Percentiles rank a stretch among this genome's conserved stretches.
phyloP scores from a whole-genome alignment of 2,329 filamentous ascomycete species.

The Didymella glomerata region DNA sequence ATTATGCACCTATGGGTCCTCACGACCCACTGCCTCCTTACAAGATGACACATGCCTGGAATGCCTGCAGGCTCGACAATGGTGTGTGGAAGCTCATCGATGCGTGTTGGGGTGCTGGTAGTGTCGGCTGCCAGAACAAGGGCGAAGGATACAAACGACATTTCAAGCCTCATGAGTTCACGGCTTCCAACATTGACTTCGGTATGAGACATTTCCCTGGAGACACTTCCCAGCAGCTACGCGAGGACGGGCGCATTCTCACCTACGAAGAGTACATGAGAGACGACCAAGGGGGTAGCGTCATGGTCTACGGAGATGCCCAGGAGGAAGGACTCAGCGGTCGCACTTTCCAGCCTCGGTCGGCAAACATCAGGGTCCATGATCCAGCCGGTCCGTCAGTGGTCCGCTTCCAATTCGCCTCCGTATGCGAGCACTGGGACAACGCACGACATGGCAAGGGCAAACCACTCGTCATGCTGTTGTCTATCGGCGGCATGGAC shows the following conservation, averaged over 20 bases:
- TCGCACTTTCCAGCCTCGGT: conserved; percentile 68
- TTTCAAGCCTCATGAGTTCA: conserved; percentile 69
- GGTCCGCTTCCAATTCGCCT: conserved; percentile 82
- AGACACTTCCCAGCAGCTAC: conserved; percentile 74
- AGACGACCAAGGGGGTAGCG: conserved; percentile 60
- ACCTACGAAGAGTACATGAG: conserved; percentile 85
- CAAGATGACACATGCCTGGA: conserved; percentile 83
- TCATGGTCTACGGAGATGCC: conserved; percentile 58
- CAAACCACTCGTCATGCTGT: conserved; percentile 72
- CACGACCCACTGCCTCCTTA: conserved; percentile 72
- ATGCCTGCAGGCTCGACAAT: conserved; percentile 85
- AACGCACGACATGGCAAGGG: conserved; percentile 72
- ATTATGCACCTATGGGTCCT: conserved; percentile 69
- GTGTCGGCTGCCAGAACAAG: conserved; percentile 55
- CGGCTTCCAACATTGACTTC: conserved; percentile 78
- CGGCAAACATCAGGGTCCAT: conserved; percentile 68
- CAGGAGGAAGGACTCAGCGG: conserved; percentile 60
- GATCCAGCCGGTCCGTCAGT: conserved; percentile 53
- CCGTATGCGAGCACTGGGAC: conserved; percentile 84
- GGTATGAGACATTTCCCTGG: conserved; percentile 80
- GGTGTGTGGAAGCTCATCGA: conserved; percentile 93
- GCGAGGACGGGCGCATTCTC: conserved; percentile 71
- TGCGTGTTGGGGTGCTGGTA: conserved; percentile 89
- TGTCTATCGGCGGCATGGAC: conserved; percentile 69
- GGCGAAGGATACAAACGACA: conserved; percentile 66